Percentiles rank a stretch among this genome's conserved stretches.
These are phyloP conservation scores for Anthracocystis walkeri DNA, from an alignment of 1,284 basidiomycete genomes.

Conservation along the genomic window DNA sequence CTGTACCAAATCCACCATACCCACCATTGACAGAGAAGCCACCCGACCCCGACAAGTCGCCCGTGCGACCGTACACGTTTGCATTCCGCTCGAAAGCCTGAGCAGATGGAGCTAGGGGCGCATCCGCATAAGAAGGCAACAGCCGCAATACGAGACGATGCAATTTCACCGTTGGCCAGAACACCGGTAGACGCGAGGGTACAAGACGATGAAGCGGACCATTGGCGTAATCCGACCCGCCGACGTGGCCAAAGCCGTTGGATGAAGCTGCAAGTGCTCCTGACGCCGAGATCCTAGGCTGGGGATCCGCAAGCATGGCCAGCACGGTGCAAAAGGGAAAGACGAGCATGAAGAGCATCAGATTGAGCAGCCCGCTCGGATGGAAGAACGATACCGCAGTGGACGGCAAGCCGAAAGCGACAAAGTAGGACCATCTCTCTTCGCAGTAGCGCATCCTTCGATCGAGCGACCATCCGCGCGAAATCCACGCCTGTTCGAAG, in stretches of 20 bases:
- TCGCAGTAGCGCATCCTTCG: conserved; percentile 67
- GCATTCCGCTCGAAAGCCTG: conserved; percentile 47
- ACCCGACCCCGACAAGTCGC: conserved; percentile 15
- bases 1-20: conserved; percentile 38
- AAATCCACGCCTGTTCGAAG: conserved; percentile 67
- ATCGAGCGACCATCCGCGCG: conserved; percentile 57
- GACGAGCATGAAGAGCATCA: conserved; percentile 68
- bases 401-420: conserved; percentile 67
- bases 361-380: conserved; percentile 65
- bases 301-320: conserved; percentile 63
- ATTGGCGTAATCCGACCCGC: conserved; percentile 27
- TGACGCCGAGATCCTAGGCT: conserved; percentile 53
- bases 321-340: conserved; percentile 67
- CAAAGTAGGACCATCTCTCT: conserved; percentile 66
- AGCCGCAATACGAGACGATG: conserved; percentile 34
- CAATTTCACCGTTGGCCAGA: conserved; percentile 63
- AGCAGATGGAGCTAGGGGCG: conserved; percentile 19
- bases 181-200: conserved; percentile 64
- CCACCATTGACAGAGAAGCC: conserved; percentile 37
- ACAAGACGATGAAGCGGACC: conserved; percentile 53
- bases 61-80: conserved; percentile 25
- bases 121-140: conserved; percentile 28
- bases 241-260: conserved; percentile 13
- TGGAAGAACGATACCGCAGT: conserved; percentile 68
- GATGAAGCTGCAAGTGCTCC: conserved; percentile 40